These are phyloP conservation scores for Schwanniomyces polymorphus DNA, from an alignment of 805 yeast species.

Conservation along the genomic window DNA sequence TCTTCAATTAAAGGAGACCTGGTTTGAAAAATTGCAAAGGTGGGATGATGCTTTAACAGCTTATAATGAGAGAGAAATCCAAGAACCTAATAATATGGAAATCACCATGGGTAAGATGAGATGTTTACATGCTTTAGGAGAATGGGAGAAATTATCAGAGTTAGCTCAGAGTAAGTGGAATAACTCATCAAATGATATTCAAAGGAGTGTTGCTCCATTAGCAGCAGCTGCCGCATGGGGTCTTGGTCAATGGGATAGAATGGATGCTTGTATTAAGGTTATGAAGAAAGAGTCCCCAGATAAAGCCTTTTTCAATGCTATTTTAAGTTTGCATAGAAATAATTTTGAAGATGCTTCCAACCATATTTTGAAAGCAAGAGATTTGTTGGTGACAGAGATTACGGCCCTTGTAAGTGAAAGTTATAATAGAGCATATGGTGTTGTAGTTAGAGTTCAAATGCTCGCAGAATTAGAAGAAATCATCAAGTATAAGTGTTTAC, in stretches of 20 bases:
- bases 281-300: conserved; percentile 94
- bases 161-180: conserved; percentile 87
- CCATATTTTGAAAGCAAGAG: conserved; percentile 84
- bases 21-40: conserved; percentile 95
- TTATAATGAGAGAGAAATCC: conserved; percentile 72
- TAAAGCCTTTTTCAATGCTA: conserved; percentile 91
- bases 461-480: conserved; percentile 95
- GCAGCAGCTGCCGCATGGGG: conserved; percentile 99
- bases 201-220: conserved; percentile 87
- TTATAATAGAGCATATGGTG: conserved; percentile 94
- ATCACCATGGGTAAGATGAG: conserved; percentile 97
- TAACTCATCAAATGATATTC: conserved; percentile 65
- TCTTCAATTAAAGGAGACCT: conserved; percentile 88
- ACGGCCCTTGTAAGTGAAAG: conserved; percentile 95
- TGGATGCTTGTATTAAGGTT: conserved; percentile 86
- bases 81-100: conserved; percentile 72
- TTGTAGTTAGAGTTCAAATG: conserved; percentile 96
- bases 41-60: conserved; percentile 98
- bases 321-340: conserved; percentile 79
- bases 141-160: conserved; percentile 91
- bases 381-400: conserved; percentile 85
- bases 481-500: conserved; percentile 80
- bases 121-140: conserved; percentile 97
- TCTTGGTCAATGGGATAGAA: conserved; percentile 91
- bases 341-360: conserved; percentile 77